A percentile compares a stretch with the other conserved stretches of the same genome.
These are phyloP conservation scores for Chrysochromulina tobinii DNA, from an alignment of 78 protist species.

Conservation along the genomic window DNA sequence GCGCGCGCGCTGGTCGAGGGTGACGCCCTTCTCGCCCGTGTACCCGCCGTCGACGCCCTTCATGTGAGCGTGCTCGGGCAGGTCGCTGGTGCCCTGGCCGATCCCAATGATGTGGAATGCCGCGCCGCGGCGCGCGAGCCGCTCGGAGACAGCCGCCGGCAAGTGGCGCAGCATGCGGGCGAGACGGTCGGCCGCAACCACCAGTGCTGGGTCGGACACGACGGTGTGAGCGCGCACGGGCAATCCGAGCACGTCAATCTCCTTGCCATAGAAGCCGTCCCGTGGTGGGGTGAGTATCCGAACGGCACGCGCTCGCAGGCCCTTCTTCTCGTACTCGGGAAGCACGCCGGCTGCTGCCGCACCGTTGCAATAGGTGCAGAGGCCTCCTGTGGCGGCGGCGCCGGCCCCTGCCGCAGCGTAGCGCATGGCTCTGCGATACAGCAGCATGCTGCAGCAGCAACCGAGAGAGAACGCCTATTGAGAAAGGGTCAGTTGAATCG, in stretches of 20 bases:
- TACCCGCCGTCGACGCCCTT: constrained; percentile 5
- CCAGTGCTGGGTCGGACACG: not conserved
- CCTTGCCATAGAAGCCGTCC: not conserved
- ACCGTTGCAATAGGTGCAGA: no score
- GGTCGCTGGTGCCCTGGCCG: not conserved
- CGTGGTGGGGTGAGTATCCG: not conserved
- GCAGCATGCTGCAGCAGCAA: no score
- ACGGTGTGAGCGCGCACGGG: not conserved
- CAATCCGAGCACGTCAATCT: not conserved
- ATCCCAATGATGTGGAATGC: not conserved
- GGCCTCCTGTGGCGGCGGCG: no score
- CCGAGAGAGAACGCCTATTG: no score
- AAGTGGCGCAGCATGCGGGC: not conserved
- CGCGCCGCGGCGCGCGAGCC: not conserved
- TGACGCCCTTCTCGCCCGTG: not conserved
- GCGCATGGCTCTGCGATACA: no score
- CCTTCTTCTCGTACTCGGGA: not conserved
- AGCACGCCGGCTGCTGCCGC: not conserved
- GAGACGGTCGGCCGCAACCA: constrained; percentile 12
- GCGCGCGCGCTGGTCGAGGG: constrained; percentile 11
- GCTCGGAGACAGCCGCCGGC: not conserved
- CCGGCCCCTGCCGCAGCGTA: no score
- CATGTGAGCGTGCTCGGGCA: constrained; percentile 31
- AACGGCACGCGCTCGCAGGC: not conserved
- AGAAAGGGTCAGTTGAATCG: no score